Evolutionary conservation across 148 eudicot genomes (phyloP), one percentile per base, ranked within the genome.

Genomic region (Spergularia marina): DNA sequence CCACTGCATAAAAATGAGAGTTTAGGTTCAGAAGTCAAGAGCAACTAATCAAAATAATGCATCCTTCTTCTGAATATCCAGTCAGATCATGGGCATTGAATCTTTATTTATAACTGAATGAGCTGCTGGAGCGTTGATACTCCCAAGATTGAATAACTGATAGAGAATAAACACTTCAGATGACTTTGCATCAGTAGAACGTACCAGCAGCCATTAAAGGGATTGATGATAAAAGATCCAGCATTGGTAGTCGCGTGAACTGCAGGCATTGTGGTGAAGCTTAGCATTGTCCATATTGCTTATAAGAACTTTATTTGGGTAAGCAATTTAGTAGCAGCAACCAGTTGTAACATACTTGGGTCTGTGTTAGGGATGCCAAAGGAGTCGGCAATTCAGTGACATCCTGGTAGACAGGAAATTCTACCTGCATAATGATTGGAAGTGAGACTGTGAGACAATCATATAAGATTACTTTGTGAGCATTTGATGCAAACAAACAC

Each of bases 141-240:
- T 21, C 15, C 15, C 1, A 9, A 60, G 14, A 44, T 2, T 44
- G 49, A 70, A 5, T 18, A 34, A 30, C 21, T 39, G 14, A 54
- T 1, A 41, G 14, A 68, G 15, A 36, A 51, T 49, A 44, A 49
- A 73, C 15, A 49, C 20, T 56, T 66, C 47, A 76, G 74, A 67
- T 65, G 30, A 11, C 23, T 30, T 34, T 6, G 39, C 39, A 23
- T 20, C 1, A 52, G 73, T 53, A 70, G 41, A 60, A 76, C 77
- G 63, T 82, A 91, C 96, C 85, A 59, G 92, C 91, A 80, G 92
- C 91, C 86, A 83, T 79, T 41, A 91, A 67, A 74, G 96, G 96
- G 82, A 91, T 84, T 52, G 84, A 68, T 65, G 88, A 79, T 76
- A 91, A 67, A 39, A 68, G 85, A 82, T 91, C 96, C 71, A 86